Conservation (phyloP, 495 filamentous ascomycete genomes). For the Penicillium ucsense region DNA sequence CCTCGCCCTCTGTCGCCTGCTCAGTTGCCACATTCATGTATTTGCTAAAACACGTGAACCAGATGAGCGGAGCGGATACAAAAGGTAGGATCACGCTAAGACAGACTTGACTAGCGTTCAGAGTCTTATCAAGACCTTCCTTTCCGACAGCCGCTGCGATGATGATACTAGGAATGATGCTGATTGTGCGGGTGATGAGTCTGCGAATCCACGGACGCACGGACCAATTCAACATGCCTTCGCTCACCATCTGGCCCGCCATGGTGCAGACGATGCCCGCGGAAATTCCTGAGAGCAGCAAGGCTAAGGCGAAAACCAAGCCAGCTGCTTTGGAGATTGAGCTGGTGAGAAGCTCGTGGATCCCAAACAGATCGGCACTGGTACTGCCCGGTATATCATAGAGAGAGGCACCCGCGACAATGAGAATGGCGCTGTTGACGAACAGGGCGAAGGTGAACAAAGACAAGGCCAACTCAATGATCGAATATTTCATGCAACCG, state of each 20-base stretch:
- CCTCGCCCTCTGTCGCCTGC: constrained; percentile 16
- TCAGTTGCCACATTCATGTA: constrained; percentile 64
- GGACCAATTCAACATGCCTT: constrained; percentile 66
- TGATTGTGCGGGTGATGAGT: constrained; percentile 60
- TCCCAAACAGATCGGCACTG: constrained; percentile 69
- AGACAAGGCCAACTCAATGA: constrained; percentile 61
- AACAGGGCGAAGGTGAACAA: constrained; percentile 93
- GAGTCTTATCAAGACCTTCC: constrained; percentile 58
- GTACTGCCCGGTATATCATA: constrained; percentile 46
- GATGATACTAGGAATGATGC: constrained; percentile 73
- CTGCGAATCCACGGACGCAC: constrained; percentile 62
- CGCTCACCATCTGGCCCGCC: constrained; percentile 73
- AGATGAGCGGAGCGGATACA: constrained; percentile 73
- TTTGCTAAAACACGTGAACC: constrained; percentile 70
- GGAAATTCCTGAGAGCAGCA: constrained; percentile 66
- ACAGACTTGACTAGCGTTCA: constrained; percentile 72
- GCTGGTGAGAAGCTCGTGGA: constrained; percentile 62
- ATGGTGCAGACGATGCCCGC: constrained; percentile 80
- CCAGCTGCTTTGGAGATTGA: constrained; percentile 65
- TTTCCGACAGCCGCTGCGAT: constrained; percentile 69
- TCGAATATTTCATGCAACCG: constrained; percentile 71
- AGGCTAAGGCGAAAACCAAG: constrained; percentile 65
- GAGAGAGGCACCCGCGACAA: constrained; percentile 74
- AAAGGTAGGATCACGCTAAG: constrained; percentile 75
- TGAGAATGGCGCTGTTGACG: constrained; percentile 84